Percentiles rank a stretch among this genome's conserved stretches.
These are phyloP conservation scores for Pyrenochaeta sp. DNA, from an alignment of 2,329 filamentous ascomycete genomes.

Conservation along the genomic window DNA sequence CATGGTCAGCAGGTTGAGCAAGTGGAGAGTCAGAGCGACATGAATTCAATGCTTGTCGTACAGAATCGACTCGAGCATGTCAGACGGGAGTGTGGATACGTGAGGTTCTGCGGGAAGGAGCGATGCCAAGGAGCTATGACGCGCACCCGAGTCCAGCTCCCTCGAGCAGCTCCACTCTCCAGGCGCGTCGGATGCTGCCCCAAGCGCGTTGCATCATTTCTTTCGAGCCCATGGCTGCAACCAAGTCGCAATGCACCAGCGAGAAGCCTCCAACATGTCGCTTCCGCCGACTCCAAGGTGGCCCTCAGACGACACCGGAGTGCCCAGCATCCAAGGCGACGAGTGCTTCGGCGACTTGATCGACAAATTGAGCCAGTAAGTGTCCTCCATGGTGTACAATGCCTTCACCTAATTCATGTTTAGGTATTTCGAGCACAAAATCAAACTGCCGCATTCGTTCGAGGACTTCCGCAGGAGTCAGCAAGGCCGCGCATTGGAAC, in stretches of 20 bases:
- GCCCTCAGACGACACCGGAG: slow-evolving; percentile 40
- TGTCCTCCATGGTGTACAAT: slow-evolving; percentile 4
- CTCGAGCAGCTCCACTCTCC: too few relatives aligned
- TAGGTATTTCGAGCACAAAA: slow-evolving; percentile 60
- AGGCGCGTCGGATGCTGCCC: slow-evolving; percentile 8
- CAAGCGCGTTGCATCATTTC: slow-evolving; percentile 14
- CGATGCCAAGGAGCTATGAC: slow-evolving; percentile 27
- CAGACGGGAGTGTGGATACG: neutral
- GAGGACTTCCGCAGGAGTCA: slow-evolving; percentile 75
- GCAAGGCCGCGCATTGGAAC: slow-evolving; percentile 63
- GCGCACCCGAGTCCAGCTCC: slow-evolving; percentile 7
- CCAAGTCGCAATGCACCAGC: slow-evolving; percentile 9
- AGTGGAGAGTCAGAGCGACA: neutral
- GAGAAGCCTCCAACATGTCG: slow-evolving; percentile 29
- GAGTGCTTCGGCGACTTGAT: slow-evolving; percentile 71
- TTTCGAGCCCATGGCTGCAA: slow-evolving; percentile 7
- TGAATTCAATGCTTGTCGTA: too few relatives aligned
- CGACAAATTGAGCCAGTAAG: slow-evolving; percentile 66
- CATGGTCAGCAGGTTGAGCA: slow-evolving; percentile 16
- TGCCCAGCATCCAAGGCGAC: slow-evolving; percentile 65
- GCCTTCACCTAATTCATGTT: slow-evolving; percentile 21
- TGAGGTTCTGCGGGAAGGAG: slow-evolving; percentile 6
- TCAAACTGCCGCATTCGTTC: slow-evolving; percentile 72
- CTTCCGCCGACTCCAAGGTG: slow-evolving; percentile 37
- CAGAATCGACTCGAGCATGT: neutral